A percentile compares a stretch with the other conserved stretches of the same genome.
These are phyloP conservation scores for Xylaria sp. DNA, from an alignment of 2,329 filamentous ascomycete genomes.

Conservation along the genomic window DNA sequence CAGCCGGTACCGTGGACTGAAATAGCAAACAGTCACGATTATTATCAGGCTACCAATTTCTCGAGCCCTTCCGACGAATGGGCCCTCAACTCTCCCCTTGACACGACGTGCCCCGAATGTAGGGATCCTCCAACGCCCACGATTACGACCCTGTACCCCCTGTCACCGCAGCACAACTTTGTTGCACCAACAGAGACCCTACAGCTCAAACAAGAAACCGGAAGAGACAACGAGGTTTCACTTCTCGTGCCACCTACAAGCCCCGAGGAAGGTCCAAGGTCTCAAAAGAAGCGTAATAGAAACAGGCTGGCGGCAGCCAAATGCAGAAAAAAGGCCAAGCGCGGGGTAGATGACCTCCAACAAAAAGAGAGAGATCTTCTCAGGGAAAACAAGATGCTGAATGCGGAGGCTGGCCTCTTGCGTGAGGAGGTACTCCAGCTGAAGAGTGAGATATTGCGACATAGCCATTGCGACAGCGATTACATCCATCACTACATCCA, in stretches of 20 bases:
- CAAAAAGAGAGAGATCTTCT: conserved; percentile 46
- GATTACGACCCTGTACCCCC: not conserved
- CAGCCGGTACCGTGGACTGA: not conserved
- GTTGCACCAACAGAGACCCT: not conserved
- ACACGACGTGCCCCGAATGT: not conserved
- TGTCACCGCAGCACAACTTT: conserved; percentile 5
- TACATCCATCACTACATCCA: conserved; percentile 42
- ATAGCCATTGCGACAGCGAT: conserved; percentile 45
- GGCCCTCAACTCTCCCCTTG: not conserved
- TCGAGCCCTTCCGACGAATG: conserved; percentile 13
- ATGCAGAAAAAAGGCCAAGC: conserved; percentile 66
- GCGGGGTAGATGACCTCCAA: conserved; percentile 60
- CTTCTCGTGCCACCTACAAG: conserved; percentile 4
- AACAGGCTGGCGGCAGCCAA: conserved; percentile 66
- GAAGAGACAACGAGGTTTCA: not conserved
- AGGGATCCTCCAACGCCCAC: not conserved
- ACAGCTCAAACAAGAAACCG: not conserved
- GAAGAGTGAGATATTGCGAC: conserved; percentile 48
- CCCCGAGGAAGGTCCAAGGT: not conserved
- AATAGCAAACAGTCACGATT: not conserved
- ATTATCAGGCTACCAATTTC: not conserved
- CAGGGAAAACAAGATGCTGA: conserved; percentile 42
- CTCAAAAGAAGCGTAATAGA: conserved; percentile 47
- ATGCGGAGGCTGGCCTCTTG: conserved; percentile 39
- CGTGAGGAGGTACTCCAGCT: conserved; percentile 46